phyloP scores from a whole-genome alignment of 2,329 filamentous ascomycete species.

The Alternaria tenuissima region DNA sequence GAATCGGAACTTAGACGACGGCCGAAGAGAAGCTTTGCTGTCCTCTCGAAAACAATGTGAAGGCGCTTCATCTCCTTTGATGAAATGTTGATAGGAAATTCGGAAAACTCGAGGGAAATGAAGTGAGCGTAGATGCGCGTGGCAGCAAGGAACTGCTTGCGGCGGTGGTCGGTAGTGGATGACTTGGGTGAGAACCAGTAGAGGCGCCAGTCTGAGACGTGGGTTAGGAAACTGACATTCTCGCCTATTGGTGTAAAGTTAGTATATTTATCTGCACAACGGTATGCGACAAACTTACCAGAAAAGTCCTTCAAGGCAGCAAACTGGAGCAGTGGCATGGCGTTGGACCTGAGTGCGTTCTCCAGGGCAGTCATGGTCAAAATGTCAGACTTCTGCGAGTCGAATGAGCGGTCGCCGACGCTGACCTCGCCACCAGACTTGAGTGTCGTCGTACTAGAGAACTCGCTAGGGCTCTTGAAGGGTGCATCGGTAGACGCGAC shows the following conservation, averaged over 20 bases:
- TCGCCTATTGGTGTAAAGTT: constrained; percentile 31
- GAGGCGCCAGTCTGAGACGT: constrained; percentile 45
- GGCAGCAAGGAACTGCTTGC: constrained; percentile 40
- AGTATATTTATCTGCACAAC: background rate
- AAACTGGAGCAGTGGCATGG: constrained; percentile 43
- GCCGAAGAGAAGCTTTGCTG: constrained; percentile 33
- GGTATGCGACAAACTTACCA: background rate
- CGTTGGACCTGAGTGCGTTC: constrained; percentile 42
- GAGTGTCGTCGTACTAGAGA: constrained; percentile 32
- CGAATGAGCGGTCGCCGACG: constrained; percentile 28
- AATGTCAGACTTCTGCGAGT: constrained; percentile 43
- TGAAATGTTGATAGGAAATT: constrained; percentile 49
- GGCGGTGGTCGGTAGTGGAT: constrained; percentile 32
- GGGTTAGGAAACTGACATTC: constrained; percentile 47
- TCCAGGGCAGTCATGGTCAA: constrained; percentile 47
- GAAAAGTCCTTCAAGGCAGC: constrained; percentile 46
- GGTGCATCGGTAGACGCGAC: constrained; percentile 13
- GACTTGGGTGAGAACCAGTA: constrained; percentile 37
- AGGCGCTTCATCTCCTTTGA: constrained; percentile 40
- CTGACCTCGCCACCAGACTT: constrained; percentile 18
- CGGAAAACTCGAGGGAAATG: constrained; percentile 44
- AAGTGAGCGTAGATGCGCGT: constrained; percentile 46
- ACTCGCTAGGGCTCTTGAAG: constrained; percentile 23
- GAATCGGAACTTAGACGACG: constrained; percentile 26
- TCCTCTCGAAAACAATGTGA: constrained; percentile 35